These are phyloP conservation scores for Rutstroemia sp. DNA, from an alignment of 2,329 filamentous ascomycete genomes.

Conservation along the genomic window DNA sequence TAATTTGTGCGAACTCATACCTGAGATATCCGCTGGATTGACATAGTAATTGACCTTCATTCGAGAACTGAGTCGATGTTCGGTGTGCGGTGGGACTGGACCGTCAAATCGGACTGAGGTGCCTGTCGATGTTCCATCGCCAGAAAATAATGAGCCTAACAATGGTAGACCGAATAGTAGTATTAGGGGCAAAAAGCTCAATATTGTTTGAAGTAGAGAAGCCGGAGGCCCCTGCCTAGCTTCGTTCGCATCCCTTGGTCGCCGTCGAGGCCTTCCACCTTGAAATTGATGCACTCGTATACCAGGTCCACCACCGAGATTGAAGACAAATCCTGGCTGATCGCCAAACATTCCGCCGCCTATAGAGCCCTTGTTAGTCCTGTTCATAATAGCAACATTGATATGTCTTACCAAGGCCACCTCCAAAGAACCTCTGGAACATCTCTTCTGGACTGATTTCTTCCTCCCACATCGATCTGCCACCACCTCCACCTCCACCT, in stretches of 20 bases:
- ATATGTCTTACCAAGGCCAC: constrained; percentile 40
- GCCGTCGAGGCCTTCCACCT: constrained; percentile 65
- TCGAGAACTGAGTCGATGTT: constrained; percentile 62
- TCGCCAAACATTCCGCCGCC: constrained; percentile 56
- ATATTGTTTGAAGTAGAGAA: constrained; percentile 45
- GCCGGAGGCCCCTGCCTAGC: constrained; percentile 39
- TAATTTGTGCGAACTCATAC: constrained; percentile 63
- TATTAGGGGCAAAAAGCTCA: constrained; percentile 79
- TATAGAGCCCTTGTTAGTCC: constrained; percentile 12
- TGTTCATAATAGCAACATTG: background rate
- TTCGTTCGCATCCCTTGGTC: constrained; percentile 60
- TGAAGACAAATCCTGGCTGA: constrained; percentile 89
- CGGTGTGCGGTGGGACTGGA: constrained; percentile 63
- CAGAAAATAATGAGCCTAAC: constrained; percentile 70
- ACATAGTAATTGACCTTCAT: constrained; percentile 79
- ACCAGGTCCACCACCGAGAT: constrained; percentile 84
- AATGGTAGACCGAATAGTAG: constrained; percentile 83
- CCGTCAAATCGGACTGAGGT: constrained; percentile 72
- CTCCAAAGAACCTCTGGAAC: constrained; percentile 92
- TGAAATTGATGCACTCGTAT: constrained; percentile 95
- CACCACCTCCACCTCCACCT: constrained; percentile 35
- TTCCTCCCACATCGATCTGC: constrained; percentile 67
- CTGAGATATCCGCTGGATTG: constrained; percentile 67
- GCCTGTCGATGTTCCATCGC: constrained; percentile 40
- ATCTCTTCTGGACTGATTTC: constrained; percentile 95